Evolutionary conservation across 2,329 filamentous ascomycete genomes (phyloP).

Genomic region (Scolecobasidium constrictum): DNA sequence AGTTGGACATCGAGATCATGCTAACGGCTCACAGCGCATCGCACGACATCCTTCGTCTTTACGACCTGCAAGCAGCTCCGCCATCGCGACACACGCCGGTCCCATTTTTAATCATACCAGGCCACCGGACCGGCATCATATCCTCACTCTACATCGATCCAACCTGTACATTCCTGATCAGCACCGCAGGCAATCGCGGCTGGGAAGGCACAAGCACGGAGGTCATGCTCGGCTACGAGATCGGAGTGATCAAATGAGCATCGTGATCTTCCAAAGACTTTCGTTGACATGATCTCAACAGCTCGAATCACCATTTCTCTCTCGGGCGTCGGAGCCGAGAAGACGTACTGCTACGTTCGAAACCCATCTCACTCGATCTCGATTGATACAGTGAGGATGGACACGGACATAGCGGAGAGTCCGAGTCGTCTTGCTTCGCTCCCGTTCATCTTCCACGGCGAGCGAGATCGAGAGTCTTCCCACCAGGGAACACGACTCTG

Average conservation of each 20-base stretch:
- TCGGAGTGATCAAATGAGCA: constrained; percentile 31
- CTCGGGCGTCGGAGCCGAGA: no score
- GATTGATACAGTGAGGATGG: background rate
- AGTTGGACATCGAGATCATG: background rate
- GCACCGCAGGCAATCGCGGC: constrained; percentile 79
- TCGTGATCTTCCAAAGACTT: background rate
- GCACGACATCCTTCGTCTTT: constrained; percentile 85
- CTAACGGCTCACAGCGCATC: constrained; percentile 59
- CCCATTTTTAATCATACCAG: constrained; percentile 92
- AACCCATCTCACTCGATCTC: no score
- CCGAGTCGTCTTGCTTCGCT: background rate
- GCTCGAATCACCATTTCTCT: no score
- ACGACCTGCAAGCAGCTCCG: constrained; percentile 54
- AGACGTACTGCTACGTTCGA: no score
- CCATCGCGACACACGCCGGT: constrained; percentile 62
- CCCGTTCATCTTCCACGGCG: background rate
- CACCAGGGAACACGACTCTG: no score
- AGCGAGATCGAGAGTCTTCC: no score
- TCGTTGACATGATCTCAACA: background rate
- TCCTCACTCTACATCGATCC: constrained; percentile 79
- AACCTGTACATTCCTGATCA: constrained; percentile 82
- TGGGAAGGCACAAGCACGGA: constrained; percentile 92
- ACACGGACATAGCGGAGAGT: background rate
- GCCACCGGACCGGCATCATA: constrained; percentile 79
- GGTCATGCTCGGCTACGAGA: constrained; percentile 89